A percentile compares a stretch with the other conserved stretches of the same genome.
phyloP scores from a whole-genome alignment of 306 rosid genomes.

The Astragalus glycyphyllos region DNA sequence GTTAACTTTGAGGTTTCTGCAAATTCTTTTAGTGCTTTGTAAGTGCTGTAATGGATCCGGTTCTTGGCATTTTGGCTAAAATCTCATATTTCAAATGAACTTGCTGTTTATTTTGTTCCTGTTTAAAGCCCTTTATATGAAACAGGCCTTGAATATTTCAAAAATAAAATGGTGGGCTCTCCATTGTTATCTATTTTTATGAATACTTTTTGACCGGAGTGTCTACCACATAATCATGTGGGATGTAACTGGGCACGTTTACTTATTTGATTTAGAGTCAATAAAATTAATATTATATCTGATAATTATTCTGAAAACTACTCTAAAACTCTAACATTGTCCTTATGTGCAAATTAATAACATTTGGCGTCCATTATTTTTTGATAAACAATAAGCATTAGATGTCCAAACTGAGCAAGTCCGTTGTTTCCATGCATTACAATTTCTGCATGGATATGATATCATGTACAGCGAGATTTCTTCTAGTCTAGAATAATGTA shows the following conservation, averaged over 20 bases:
- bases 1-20: neutral
- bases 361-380: neutral
- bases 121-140: neutral
- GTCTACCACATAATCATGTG: conserved; percentile 6
- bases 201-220: conserved; percentile 5
- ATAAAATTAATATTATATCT: neutral
- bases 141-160: neutral
- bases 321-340: conserved; percentile 1
- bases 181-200: neutral
- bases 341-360: neutral
- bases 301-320: neutral
- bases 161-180: conserved; percentile 22
- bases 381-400: neutral
- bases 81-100: neutral
- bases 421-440: conserved; percentile 23
- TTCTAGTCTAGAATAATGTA: conserved; percentile 36
- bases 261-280: neutral
- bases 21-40: neutral
- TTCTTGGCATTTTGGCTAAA: neutral
- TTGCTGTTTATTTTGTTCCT: conserved; percentile 4
- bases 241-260: conserved; percentile 8
- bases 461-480: conserved; percentile 14
- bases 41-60: conserved; percentile 3
- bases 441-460: neutral
- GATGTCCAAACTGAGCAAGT: neutral